Base-by-base conservation (phyloP, 768 basidiomycete genomes). In the Lactarius hengduanensis region DNA sequence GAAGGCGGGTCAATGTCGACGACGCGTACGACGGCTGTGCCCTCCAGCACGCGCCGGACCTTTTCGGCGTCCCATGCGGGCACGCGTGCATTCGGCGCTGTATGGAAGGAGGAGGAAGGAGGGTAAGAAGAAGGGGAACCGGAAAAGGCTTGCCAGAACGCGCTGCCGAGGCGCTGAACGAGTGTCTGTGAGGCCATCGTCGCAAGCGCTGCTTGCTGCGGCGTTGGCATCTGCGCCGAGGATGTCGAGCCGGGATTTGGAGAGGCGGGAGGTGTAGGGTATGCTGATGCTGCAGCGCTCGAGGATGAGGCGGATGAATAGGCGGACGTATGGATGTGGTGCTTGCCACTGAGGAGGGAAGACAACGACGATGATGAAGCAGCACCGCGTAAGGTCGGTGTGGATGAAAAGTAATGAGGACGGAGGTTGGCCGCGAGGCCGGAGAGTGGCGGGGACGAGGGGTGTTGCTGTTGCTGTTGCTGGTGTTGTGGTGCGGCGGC, bases 111-210 rank as follows among this genome's bases (percentile, higher is more conserved):
- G 26, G 54, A 69, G 4, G 63, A 62, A n/a, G 67, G 53, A 16
- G 71, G 65, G 38, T 78, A 74, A 20, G 75, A 65, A 0, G 73
- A 67, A 0, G 75, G 53, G 10, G 73, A 72, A 8, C 89, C 90
- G 18, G 89, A 83, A 77, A 95, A 95, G 18, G 94, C 94, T 69
- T 93, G 92, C 90, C 92, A 91, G 78, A 95, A 94, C 54, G 92
- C 91, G 26, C 79, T 75, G 5, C 90, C 87, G 38, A 95, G 81
- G 72, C 86, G 87, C 72, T 80, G 78, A 60, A 91, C 70, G 36
- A 96, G 77, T 0, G 93, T 94, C 77, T 92, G 88, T 56, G 85
- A 85, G 10, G 91, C 92, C 68, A 92, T 80, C n/a, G 85, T 83
- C 13, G 92, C 92, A 20, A 87, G 79, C 72, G 87, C 78, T 8